Base-by-base conservation (phyloP, 2,329 filamentous ascomycete genomes). In the Zymoseptoria brevis region DNA sequence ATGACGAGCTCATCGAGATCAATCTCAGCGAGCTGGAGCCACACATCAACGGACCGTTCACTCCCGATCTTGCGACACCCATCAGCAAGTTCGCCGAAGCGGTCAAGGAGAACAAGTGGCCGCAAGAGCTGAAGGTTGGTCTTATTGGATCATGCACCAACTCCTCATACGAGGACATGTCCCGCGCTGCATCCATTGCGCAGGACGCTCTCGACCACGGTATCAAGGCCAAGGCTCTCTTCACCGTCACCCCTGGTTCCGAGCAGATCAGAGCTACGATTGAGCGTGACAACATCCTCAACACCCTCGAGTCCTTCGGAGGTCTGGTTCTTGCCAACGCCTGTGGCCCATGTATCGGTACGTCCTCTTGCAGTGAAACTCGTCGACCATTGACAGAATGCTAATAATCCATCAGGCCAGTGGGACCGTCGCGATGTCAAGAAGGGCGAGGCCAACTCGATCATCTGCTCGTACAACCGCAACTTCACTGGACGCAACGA, bases 401-500 rank as follows among this genome's bases (percentile, higher is more conserved):
- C 49, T 45, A 41, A 55, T 9, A 50, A 19, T 35, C 45, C 50
- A 29, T 48, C 62, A 69, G 73, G 76, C 64, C 93, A 97, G 78
- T 97, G 94, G 94, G 91, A 96, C 73, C 88, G 94, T 68, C 82
- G 80, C 7, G 93, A 97, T 69, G 90, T 96, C 58, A 88, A 92
- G 83, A 96, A 97, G 85, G 93, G 93, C 67, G 87, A 89, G 70
- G 81, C 91, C 71, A 99, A 99, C 86, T 95, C 91, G 6, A 99
- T 99, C 75, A 82, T 99, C 75, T 96, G 92, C 53, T 97, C 94
- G 26, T 99, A 96, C 87, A 99, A 99, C 88, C 91, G 94, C 79
- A 97, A 99, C 86, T 97, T 99, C 82, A 97, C 93, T 62, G 93
- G 93, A 67, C 90, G 94, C 75, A 97, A 97, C 77, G 92, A 96